phyloP scores from a whole-genome alignment of 768 basidiomycete species.

The Mycena rosella region DNA sequence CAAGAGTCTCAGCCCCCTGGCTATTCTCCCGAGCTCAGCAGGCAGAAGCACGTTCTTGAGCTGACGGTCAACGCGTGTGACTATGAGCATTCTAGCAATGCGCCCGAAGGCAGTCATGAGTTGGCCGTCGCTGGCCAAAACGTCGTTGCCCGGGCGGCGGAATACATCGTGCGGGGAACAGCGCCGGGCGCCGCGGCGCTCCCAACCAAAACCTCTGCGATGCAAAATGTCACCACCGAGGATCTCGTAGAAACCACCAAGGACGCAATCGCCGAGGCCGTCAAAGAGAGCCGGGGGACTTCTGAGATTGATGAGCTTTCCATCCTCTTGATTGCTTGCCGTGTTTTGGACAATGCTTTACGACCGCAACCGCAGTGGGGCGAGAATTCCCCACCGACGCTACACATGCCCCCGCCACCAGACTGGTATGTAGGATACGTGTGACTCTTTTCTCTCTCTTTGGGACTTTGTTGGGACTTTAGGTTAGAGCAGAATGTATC shows the following conservation, averaged over 20 bases:
- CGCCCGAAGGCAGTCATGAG: constrained; percentile 63
- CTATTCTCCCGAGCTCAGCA: constrained; percentile 73
- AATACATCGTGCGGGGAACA: constrained; percentile 64
- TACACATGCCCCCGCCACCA: constrained; percentile 37
- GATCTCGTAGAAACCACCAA: constrained; percentile 67
- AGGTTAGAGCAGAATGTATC: constrained; percentile 37
- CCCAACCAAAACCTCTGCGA: constrained; percentile 56
- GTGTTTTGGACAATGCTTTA: constrained; percentile 29
- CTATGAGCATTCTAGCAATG: constrained; percentile 71
- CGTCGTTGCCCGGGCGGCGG: constrained; percentile 86
- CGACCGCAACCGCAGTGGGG: constrained; percentile 22
- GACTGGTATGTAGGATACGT: constrained; percentile 51
- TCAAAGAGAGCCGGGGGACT: constrained; percentile 74
- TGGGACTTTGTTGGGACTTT: constrained; percentile 44
- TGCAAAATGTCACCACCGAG: constrained; percentile 63
- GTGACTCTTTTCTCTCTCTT: constrained; percentile 44
- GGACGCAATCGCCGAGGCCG: constrained; percentile 84
- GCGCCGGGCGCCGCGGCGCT: constrained; percentile 46
- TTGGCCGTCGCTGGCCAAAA: constrained; percentile 85
- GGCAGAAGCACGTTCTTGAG: constrained; percentile 84
- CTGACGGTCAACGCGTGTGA: constrained; percentile 79
- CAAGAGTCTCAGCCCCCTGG: constrained; percentile 79
- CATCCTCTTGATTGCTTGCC: constrained; percentile 37
- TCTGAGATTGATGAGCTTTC: constrained; percentile 40
- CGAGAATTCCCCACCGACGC: constrained; percentile 36